phyloP scores from a whole-genome alignment of 2,329 filamentous ascomycete species.

The Rutstroemia sp. region DNA sequence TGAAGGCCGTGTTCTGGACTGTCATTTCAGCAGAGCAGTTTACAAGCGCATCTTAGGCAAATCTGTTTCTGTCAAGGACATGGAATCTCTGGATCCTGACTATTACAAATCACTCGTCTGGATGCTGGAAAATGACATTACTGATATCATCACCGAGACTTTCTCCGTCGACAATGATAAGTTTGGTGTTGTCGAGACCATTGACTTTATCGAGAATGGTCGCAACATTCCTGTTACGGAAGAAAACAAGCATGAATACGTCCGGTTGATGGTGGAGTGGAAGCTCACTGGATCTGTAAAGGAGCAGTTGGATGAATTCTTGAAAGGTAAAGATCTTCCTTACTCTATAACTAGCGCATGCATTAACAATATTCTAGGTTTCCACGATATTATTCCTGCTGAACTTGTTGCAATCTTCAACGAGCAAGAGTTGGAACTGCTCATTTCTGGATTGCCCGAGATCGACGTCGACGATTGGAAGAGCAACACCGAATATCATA shows the following conservation, averaged over 20 bases:
- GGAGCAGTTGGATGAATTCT: constrained; percentile 88
- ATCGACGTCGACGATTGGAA: constrained; percentile 99
- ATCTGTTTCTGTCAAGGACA: constrained; percentile 94
- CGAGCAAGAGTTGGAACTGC: constrained; percentile 90
- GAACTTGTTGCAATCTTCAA: constrained; percentile 97
- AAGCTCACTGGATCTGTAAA: constrained; percentile 86
- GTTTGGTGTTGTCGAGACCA: constrained; percentile 81
- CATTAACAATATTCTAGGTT: constrained; percentile 48
- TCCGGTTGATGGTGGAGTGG: constrained; percentile 89
- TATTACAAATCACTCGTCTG: constrained; percentile 98
- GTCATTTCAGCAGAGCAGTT: constrained; percentile 96
- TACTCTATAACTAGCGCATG: not conserved
- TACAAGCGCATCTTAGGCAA: constrained; percentile 97
- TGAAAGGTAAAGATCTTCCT: constrained; percentile 54
- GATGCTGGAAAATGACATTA: constrained; percentile 97
- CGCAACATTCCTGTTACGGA: constrained; percentile 91
- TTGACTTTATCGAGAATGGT: constrained; percentile 82
- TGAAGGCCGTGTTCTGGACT: constrained; percentile 90
- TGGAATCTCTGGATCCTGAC: constrained; percentile 96
- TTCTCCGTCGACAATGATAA: constrained; percentile 92
- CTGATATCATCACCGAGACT: constrained; percentile 92
- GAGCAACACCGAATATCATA: constrained; percentile 97
- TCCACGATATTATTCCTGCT: constrained; percentile 95
- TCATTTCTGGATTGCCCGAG: constrained; percentile 94
- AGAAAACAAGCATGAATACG: constrained; percentile 98